Base-by-base conservation (phyloP, 257 asterid genomes). In the Dorcoceras hygrometricum region DNA sequence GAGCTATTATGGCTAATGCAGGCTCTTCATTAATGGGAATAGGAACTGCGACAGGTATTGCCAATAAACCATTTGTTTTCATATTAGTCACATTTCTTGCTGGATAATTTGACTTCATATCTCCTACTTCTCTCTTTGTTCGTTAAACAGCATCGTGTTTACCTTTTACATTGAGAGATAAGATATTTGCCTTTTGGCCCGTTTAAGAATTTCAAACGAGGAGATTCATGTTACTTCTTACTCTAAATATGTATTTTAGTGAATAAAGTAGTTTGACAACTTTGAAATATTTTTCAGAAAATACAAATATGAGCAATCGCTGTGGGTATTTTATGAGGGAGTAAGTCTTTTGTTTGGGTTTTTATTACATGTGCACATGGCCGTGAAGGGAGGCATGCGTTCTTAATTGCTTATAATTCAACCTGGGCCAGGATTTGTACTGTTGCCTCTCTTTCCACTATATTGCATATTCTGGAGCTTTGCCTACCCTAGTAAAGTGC, bases 11-110 rank as follows among this genome's bases (percentile, higher is more conserved):
- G 98, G 96, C 90, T 62, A 87, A 73, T 83, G 96, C 98, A 63
- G 98, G 98, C 46, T 89, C 97, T 23, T 89, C 98, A 28, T 74
- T 92, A 75, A 87, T 92, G 97, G 98, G 97, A 65, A 89, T 92
- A 69, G 98, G 98, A 77, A 87, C 98, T 12, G 96, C 95, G 11
- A 91, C 98, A 74, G 96, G 98, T 91, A 80, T 10, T 71, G 55
- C 59, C 68, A 60, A 46, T 60, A 58, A 71, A 36, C 75, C 72
- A 24, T 53, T 73, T 68, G 43, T 18, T 67, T 59, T 34, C 25
- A 62, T 69, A 58, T 66, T 53, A 5, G 43, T 9, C 3, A 10
- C 39, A 11, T 67, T 71, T 59, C 57, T 71, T 23, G 57, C 57
- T 66, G 32, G 20, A 25, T 63, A n/a, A 71, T 39, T 31, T 6